Base-by-base conservation (phyloP, 768 basidiomycete species). In the Vishniacozyma victoriae region DNA sequence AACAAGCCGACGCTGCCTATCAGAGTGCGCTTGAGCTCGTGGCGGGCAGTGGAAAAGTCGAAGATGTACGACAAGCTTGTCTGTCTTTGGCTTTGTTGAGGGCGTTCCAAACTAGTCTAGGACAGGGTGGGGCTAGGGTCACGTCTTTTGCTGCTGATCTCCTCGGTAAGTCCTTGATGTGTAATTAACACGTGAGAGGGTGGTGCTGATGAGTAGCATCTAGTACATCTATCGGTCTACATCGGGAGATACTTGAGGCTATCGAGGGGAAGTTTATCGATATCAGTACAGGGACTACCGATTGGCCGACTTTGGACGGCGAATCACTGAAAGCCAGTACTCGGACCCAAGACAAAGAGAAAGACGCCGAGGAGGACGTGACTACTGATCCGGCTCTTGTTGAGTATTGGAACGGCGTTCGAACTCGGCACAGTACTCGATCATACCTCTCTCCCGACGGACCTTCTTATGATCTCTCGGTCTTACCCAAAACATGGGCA, bases 201-300 rank as follows among this genome's bases (percentile, higher is more conserved):
- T n/a, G n/a, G n/a, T n/a, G n/a, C n/a, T n/a, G 6, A 40, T 20
- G 0, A 1, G 7, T 55, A 93, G 92, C 93, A 68, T 74, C 78
- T 13, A 82, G 83, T 2, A 76, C 83, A 0, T 80, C 86, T 4
- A 79, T 91, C 37, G 89, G 88, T 0, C 76, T 95, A 1, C 81
- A 83, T 7, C 79, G 88, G 15, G 93, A 97, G 64, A 80, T 96
- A 76, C 69, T 91, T 14, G 90, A 93, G 55, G 80, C 80, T 14
- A 84, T 92, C 41, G 77, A 79, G 1, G 72, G 80, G 62, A 95
- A 95, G 66, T 80, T 85, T 49, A 74, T 76, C 2, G 64, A 75
- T 12, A 27, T 68, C 3, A 50, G 66, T 6, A 56, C 55, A 14
- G 84, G 90, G 54, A 89, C 93, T 62, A 67, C 86, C 20, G 75